Conservation (phyloP, 495 filamentous ascomycete species). For the Delitschia confertaspora region DNA sequence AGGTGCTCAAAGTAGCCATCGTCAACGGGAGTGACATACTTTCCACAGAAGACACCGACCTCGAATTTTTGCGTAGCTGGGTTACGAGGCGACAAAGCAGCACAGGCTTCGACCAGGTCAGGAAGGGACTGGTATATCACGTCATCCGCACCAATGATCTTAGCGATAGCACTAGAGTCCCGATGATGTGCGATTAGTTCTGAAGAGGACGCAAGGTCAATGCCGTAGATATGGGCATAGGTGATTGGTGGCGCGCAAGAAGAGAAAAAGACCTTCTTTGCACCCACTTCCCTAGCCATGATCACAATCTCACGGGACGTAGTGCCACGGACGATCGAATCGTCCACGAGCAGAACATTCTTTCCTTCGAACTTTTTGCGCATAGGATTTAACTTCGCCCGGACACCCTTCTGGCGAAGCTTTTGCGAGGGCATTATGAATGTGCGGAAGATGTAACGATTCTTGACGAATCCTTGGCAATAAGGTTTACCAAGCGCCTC, state of each 20-base stretch:
- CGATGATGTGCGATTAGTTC: conserved; percentile 82
- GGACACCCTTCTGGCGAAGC: conserved; percentile 68
- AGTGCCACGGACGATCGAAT: conserved; percentile 89
- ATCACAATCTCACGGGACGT: conserved; percentile 84
- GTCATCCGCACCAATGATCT: conserved; percentile 80
- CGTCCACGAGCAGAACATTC: conserved; percentile 81
- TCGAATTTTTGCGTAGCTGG: conserved; percentile 60
- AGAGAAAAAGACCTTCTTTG: conserved; percentile 83
- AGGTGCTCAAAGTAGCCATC: conserved; percentile 83
- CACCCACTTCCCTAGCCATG: conserved; percentile 88
- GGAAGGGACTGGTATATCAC: conserved; percentile 85
- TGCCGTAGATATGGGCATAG: conserved; percentile 74
- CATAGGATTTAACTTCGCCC: conserved; percentile 75
- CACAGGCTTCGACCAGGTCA: conserved; percentile 73
- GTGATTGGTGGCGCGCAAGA: conserved; percentile 82
- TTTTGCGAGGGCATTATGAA: conserved; percentile 93
- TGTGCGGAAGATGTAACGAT: conserved; percentile 90
- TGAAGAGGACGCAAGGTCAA: conserved; percentile 73
- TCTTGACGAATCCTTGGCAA: conserved; percentile 84
- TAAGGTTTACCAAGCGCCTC: conserved; percentile 70
- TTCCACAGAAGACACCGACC: conserved; percentile 92
- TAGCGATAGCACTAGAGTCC: conserved; percentile 56
- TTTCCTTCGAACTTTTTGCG: conserved; percentile 76
- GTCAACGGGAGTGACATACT: conserved; percentile 75
- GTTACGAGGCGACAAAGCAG: conserved; percentile 54